phyloP scores from a whole-genome alignment of 805 yeast genomes.

The Teunomyces cretensis region DNA sequence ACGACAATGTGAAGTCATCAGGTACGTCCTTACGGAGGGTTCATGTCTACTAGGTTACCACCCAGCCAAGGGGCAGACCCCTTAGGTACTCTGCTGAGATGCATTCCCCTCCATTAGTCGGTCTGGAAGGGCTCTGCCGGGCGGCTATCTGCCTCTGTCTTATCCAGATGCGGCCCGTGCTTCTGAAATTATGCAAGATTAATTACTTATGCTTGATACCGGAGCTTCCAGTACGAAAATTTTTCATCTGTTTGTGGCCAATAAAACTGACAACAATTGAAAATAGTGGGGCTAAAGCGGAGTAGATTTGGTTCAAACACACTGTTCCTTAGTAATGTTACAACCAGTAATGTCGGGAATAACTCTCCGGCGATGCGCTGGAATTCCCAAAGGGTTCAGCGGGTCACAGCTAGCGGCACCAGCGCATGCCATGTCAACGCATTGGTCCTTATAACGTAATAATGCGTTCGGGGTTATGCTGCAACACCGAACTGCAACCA shows the following conservation, averaged over 20 bases:
- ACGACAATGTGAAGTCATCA: neutral
- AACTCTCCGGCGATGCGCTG: neutral
- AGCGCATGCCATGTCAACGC: neutral
- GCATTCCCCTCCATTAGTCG: too few species aligned
- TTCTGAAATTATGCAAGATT: conserved; percentile 1
- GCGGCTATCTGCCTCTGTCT: conserved; percentile 1
- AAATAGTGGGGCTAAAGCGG: conserved; percentile 3
- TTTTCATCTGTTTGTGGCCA: neutral
- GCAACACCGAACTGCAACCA: too few species aligned
- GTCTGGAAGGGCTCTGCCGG: neutral
- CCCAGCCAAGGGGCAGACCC: neutral
- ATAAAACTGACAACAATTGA: neutral
- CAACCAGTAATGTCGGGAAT: neutral
- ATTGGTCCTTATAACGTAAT: neutral
- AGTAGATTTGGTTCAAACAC: neutral
- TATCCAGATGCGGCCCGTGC: neutral
- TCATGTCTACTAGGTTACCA: too few species aligned
- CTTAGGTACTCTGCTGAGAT: neutral
- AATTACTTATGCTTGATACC: neutral
- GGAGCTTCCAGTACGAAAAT: conserved; percentile 1
- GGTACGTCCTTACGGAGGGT: too few species aligned
- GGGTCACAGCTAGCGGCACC: neutral
- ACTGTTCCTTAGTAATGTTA: neutral
- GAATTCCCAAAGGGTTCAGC: neutral
- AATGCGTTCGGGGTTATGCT: neutral